Evolutionary conservation across 1,284 basidiomycete species (phyloP), one percentile per base, ranked within the genome.

Genomic region (Afroboletus lepidellus): DNA sequence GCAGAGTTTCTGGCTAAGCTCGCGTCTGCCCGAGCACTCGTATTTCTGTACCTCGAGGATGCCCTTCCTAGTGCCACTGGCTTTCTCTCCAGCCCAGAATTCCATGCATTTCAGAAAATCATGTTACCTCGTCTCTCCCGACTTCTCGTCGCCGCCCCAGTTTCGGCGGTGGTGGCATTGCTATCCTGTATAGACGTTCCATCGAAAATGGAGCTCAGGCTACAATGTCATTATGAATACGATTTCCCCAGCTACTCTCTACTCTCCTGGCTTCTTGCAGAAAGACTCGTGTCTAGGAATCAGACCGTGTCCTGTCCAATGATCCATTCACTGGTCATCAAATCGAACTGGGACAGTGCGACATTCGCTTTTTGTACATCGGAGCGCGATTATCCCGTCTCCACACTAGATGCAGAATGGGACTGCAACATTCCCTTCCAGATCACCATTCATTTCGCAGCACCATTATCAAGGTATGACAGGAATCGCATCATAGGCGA

Each of bases 11-110:
- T 63, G 6, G 34, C 57, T 32, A 53, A 48, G 5, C 56, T 73
- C 4, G 24, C 52, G 23, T 49, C 52, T 45, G 69, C 69, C 65
- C 69, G 64, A 11, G n/a, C 44, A 11, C 60, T 74, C 20, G 57
- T 57, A 38, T 34, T 48, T 1, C 58, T 74, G 2, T 54, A 63
- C 32, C 57, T 74, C 11, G 8, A n/a, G 0, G 0, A 25, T 9
- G 42, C 32, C 8, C 37, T 53, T 12, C 0, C 49, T 11, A 30
- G 20, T 8, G 16, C 30, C 3, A 12, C 24, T 15, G 13, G 30
- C 5, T 29, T 41, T 33, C 27, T 39, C 15, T 51, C 30, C 4
- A 33, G 20, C 6, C 3, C 16, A 5, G 34, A 12, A 3, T 33
- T 23, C 9, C 1, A 43, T n/a, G 8, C n/a, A 11, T 18, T 41